Evolutionary conservation across 164 flowering plant species (phyloP).

Genomic region (Vitis rupestris): DNA sequence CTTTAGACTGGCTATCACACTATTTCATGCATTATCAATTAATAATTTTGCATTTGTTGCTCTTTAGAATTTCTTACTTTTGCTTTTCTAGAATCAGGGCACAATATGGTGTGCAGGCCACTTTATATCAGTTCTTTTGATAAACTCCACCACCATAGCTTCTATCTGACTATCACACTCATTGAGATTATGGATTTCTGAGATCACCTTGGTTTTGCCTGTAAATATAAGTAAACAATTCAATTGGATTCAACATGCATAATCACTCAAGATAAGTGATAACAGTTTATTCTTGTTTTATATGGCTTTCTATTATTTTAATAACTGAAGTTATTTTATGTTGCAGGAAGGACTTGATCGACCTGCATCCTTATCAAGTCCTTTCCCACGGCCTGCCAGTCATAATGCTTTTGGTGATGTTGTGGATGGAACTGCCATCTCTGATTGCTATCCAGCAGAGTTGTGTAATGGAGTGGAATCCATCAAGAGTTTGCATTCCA

Average conservation of each 20-base stretch:
- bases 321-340: constrained; percentile 10
- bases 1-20: too few species aligned
- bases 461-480: constrained; percentile 32
- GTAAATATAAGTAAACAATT: background rate
- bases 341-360: constrained; percentile 73
- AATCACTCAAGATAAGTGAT: background rate
- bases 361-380: constrained; percentile 39
- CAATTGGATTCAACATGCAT: background rate
- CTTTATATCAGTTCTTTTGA: background rate
- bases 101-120: background rate
- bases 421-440: constrained; percentile 22
- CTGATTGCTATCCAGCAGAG: constrained; percentile 29
- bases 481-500: constrained; percentile 35
- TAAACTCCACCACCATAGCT: background rate
- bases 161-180: background rate
- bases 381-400: constrained; percentile 52
- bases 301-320: background rate
- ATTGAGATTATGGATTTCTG: background rate
- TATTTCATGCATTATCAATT: too few species aligned
- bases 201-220: background rate
- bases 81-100: background rate
- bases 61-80: too few species aligned
- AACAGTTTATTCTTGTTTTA: background rate
- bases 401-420: constrained; percentile 46
- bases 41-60: too few species aligned